Conservation (phyloP, 2,329 filamentous ascomycete species). For the Rhynchosporium secalis region DNA sequence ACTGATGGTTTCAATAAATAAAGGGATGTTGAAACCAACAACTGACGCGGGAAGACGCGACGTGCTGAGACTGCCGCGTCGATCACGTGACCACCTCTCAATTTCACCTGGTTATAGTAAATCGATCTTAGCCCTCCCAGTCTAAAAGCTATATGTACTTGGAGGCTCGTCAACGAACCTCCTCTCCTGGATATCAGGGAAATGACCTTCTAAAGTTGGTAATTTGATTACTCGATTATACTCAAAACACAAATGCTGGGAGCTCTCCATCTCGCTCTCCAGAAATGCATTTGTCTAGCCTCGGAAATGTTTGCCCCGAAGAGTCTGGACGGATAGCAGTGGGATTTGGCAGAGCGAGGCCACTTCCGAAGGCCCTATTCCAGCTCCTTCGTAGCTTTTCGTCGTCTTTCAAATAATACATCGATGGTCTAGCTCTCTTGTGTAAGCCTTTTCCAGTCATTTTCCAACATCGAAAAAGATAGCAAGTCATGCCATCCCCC, state of each 20-base stretch:
- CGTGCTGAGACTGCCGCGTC: not conserved
- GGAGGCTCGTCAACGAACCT: no score
- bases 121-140: not conserved
- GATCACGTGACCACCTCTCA: not conserved
- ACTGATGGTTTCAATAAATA: not conserved
- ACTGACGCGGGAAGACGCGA: not conserved
- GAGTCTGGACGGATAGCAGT: no score
- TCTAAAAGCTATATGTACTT: no score
- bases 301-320: no score
- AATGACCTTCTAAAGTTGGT: no score
- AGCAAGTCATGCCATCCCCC: slow-evolving; percentile 42
- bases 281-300: no score
- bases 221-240: no score
- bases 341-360: no score
- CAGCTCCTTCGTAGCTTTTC: not conserved
- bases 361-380: no score
- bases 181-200: no score
- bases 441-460: slow-evolving; percentile 36
- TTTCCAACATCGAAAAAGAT: slow-evolving; percentile 40
- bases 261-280: no score
- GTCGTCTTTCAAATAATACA: not conserved
- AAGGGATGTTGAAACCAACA: not conserved
- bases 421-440: not conserved
- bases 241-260: no score
- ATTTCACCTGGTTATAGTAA: not conserved